These are phyloP conservation scores for Alternaria sp. DNA, from an alignment of 2,329 filamentous ascomycete genomes.

Conservation along the genomic window DNA sequence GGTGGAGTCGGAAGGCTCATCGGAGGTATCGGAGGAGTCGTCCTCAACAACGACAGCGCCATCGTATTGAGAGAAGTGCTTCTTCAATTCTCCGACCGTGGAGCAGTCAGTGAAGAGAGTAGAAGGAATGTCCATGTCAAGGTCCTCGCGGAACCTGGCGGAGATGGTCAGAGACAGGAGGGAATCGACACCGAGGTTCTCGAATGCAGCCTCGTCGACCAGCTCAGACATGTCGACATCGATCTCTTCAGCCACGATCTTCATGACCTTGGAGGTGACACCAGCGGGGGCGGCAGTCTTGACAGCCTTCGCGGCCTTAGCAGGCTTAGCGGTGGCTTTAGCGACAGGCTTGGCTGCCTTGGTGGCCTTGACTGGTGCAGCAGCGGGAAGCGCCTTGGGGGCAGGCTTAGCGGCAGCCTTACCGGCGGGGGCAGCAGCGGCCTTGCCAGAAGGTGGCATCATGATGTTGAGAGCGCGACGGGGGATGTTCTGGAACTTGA, in stretches of 20 bases:
- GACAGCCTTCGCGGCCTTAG: slow-evolving; percentile 55
- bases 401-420: slow-evolving; percentile 45
- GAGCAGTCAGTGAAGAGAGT: slow-evolving; percentile 66
- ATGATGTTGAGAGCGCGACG: slow-evolving; percentile 71
- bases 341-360: slow-evolving; percentile 59
- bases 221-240: slow-evolving; percentile 65
- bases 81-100: slow-evolving; percentile 66
- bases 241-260: slow-evolving; percentile 71
- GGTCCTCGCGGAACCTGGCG: slow-evolving; percentile 66
- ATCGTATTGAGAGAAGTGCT: slow-evolving; percentile 59
- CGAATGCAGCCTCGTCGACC: slow-evolving; percentile 65
- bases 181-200: slow-evolving; percentile 68
- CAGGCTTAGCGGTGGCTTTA: slow-evolving; percentile 35
- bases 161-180: slow-evolving; percentile 67
- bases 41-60: slow-evolving; percentile 47
- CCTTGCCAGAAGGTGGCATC: slow-evolving; percentile 64
- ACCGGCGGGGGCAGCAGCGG: slow-evolving; percentile 44
- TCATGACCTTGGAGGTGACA: slow-evolving; percentile 63
- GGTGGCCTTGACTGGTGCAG: slow-evolving; percentile 41
- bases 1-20: slow-evolving; percentile 49
- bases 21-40: slow-evolving; percentile 51
- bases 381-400: slow-evolving; percentile 44
- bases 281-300: slow-evolving; percentile 54
- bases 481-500: slow-evolving; percentile 72
- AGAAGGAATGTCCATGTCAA: slow-evolving; percentile 64